These are phyloP conservation scores for Peterozyma xylosa DNA, from an alignment of 805 yeast species.

Conservation along the genomic window DNA sequence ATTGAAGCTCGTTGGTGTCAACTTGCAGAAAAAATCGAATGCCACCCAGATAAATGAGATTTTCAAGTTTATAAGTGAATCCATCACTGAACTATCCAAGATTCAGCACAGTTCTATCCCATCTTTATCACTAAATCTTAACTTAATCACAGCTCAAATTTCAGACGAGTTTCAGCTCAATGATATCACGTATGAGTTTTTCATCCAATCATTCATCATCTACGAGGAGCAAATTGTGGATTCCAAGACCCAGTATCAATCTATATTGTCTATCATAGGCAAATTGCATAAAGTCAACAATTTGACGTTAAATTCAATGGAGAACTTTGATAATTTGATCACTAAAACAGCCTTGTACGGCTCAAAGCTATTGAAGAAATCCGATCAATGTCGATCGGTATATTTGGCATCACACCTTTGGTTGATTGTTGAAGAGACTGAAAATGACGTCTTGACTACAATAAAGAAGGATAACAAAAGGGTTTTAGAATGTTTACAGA, in stretches of 20 bases:
- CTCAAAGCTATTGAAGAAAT: slow-evolving; percentile 80
- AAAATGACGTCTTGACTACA: slow-evolving; percentile 20
- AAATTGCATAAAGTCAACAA: slow-evolving; percentile 34
- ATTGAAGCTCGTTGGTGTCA: slow-evolving; percentile 21
- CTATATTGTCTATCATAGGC: slow-evolving; percentile 37
- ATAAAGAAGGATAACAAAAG: slow-evolving; percentile 46
- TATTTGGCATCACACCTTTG: slow-evolving; percentile 85
- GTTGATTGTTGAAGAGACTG: slow-evolving; percentile 72
- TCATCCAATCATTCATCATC: slow-evolving; percentile 78
- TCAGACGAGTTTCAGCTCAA: slow-evolving; percentile 73
- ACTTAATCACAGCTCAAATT: slow-evolving; percentile 60
- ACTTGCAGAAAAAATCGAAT: slow-evolving; percentile 14
- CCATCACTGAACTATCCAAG: slow-evolving; percentile 58
- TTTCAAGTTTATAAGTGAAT: slow-evolving; percentile 69
- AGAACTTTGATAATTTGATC: slow-evolving; percentile 74
- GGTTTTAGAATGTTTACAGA: slow-evolving; percentile 85
- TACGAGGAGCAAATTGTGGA: slow-evolving; percentile 61
- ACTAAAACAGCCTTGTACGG: slow-evolving; percentile 84
- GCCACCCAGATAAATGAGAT: slow-evolving; percentile 20
- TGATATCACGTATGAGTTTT: slow-evolving; percentile 79
- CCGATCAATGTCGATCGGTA: slow-evolving; percentile 92
- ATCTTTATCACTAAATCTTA: slow-evolving; percentile 32
- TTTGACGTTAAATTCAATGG: slow-evolving; percentile 31
- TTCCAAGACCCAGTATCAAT: slow-evolving; percentile 40
- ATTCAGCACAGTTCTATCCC: slow-evolving; percentile 20